phyloP scores from a whole-genome alignment of 305 asterid species.

The Striga hermonthica region DNA sequence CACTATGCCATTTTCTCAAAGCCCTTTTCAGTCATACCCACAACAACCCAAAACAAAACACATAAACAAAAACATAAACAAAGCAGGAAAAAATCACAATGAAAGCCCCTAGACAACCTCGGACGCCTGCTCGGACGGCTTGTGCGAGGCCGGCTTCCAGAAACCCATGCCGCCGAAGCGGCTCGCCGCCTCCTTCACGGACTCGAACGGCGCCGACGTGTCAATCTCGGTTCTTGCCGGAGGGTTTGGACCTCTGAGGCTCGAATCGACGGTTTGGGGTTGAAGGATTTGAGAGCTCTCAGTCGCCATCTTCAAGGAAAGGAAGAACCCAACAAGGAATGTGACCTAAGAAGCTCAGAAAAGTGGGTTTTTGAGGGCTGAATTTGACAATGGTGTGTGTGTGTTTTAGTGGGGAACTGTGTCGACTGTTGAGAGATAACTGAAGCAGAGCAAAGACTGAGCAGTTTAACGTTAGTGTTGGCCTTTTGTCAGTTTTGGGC shows the following conservation, averaged over 20 bases:
- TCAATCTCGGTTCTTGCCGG: conserved; percentile 64
- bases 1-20: no score
- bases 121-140: conserved; percentile 33
- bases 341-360: background rate
- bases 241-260: conserved; percentile 23
- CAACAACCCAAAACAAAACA: no score
- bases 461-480: background rate
- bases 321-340: background rate
- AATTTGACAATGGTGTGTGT: background rate
- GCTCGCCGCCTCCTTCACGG: conserved; percentile 84
- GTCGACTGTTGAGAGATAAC: background rate
- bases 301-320: conserved; percentile 32
- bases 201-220: conserved; percentile 91
- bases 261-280: conserved; percentile 31
- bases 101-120: conserved; percentile 38
- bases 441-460: background rate
- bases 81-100: conserved; percentile 4
- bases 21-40: no score
- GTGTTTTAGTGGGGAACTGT: background rate
- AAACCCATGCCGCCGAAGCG: conserved; percentile 89
- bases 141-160: conserved; percentile 69
- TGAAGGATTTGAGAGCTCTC: conserved; percentile 30
- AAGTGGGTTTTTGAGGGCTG: background rate
- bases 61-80: background rate
- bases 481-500: background rate